Evolutionary conservation across 1,284 basidiomycete species (phyloP), one percentile per base, ranked within the genome.

Genomic region (Ceratobasidium sp.): DNA sequence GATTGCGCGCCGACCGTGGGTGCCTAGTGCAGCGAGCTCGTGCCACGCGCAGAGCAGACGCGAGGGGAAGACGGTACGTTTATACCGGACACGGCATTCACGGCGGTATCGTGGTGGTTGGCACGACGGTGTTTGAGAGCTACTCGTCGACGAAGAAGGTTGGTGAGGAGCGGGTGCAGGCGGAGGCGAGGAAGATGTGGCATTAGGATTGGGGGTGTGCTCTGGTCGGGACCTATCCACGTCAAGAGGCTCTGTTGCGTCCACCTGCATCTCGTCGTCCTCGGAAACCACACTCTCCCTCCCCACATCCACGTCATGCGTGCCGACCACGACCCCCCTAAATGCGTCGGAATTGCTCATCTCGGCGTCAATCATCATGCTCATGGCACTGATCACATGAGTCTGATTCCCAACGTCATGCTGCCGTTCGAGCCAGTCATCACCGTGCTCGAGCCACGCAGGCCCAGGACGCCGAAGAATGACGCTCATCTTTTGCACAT

Each of bases 301-400:
- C 20, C 53, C 53, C 25, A 43, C 34, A 22, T 68, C 65, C 20
- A 68, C 54, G 32, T 53, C 32, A 35, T 68, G 65, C 32, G 42
- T 25, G 25, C 65, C 65, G 25, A 68, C 38, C 29, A 68, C 65
- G n/a, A 68, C 42, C 34, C 65, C 65, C 20, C 32, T 40, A 43
- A 68, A 68, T 38, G 65, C 65, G 45, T 68, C 65, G 13, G 35
- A 31, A 38, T 68, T 68, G 25, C 31, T 68, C 42, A 54, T 57
- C 65, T 68, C 53, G 42, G 65, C 43, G 31, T 68, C 65, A 13
- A 68, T 38, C 35, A 43, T 68, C 65, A 68, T 68, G 53, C 65
- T 68, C 38, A 68, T 34, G 31, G 65, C 65, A 31, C 53, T 56
- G 20, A 68, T 68, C 6, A 7, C 29, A 25, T 50, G 25, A n/a